phyloP scores from a whole-genome alignment of 768 basidiomycete genomes.

The Amanita thiersii region DNA sequence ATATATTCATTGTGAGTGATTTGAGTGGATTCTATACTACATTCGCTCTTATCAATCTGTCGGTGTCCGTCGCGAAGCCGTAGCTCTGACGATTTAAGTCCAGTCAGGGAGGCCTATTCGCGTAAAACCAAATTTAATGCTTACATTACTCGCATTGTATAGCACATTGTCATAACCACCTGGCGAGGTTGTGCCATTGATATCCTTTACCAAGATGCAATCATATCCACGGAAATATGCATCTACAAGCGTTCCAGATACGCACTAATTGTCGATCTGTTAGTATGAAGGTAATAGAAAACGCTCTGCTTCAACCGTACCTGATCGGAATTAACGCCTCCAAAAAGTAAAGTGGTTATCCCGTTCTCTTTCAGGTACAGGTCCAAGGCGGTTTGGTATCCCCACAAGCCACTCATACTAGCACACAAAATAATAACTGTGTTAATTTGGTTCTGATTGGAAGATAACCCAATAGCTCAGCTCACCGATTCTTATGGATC shows the following conservation, averaged over 20 bases:
- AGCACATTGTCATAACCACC: constrained; percentile 50
- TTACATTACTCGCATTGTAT: constrained; percentile 48
- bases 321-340: constrained; percentile 64
- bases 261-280: no score
- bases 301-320: no score
- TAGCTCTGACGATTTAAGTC: constrained; percentile 30
- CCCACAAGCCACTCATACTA: constrained; percentile 64
- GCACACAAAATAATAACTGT: no score
- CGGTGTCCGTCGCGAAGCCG: constrained; percentile 40
- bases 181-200: constrained; percentile 51
- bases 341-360: constrained; percentile 52
- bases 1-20: no score
- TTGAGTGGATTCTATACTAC: neutral
- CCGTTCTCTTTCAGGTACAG: constrained; percentile 57
- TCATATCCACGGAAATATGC: constrained; percentile 52
- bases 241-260: constrained; percentile 54
- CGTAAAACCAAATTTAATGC: constrained; percentile 14
- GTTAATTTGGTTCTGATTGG: no score
- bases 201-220: constrained; percentile 48
- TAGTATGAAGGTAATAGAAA: neutral
- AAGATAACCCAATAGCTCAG: neutral
- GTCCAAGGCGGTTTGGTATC: constrained; percentile 53
- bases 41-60: constrained; percentile 19
- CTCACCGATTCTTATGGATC: constrained; percentile 64
- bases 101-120: neutral